A percentile compares a stretch with the other conserved stretches of the same genome.
These are phyloP conservation scores for Saccharomycopsis fodiens DNA, from an alignment of 805 yeast species.

Conservation along the genomic window DNA sequence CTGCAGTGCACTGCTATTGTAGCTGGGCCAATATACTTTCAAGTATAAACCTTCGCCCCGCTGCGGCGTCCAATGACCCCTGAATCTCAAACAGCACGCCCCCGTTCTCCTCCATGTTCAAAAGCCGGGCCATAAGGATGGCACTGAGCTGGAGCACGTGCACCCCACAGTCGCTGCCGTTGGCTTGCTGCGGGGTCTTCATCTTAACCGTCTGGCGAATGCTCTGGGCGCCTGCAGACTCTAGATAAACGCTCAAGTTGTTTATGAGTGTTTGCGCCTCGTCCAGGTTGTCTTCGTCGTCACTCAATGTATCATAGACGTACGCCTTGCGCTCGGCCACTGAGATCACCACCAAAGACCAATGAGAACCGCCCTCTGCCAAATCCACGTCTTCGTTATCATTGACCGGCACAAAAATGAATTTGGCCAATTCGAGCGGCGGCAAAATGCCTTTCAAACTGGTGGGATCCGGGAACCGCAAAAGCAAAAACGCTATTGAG, in stretches of 20 bases:
- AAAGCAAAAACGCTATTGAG: constrained; percentile 53
- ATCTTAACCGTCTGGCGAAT: constrained; percentile 24
- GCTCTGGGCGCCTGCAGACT: constrained; percentile 20
- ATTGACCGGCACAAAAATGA: constrained; percentile 62
- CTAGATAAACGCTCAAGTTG: constrained; percentile 24
- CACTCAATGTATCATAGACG: constrained; percentile 50
- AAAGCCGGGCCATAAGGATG: constrained; percentile 28
- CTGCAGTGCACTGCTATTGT: too few relatives aligned
- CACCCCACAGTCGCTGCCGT: constrained; percentile 63
- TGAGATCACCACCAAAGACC: constrained; percentile 58
- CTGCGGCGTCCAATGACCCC: neutral
- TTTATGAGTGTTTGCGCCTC: constrained; percentile 21
- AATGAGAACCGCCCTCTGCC: constrained; percentile 66
- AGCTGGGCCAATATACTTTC: neutral
- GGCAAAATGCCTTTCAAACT: constrained; percentile 41
- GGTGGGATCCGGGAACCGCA: constrained; percentile 39
- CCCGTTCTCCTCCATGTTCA: constrained; percentile 26
- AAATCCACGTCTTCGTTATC: constrained; percentile 52
- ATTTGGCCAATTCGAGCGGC: constrained; percentile 33
- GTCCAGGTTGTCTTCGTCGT: constrained; percentile 31
- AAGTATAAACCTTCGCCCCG: neutral
- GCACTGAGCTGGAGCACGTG: constrained; percentile 33
- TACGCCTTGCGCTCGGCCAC: constrained; percentile 39
- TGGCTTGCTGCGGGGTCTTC: constrained; percentile 49
- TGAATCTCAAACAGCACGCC: neutral